These are phyloP conservation scores for Potentilla sterilis DNA, from an alignment of 306 rosid genomes.

Conservation along the genomic window DNA sequence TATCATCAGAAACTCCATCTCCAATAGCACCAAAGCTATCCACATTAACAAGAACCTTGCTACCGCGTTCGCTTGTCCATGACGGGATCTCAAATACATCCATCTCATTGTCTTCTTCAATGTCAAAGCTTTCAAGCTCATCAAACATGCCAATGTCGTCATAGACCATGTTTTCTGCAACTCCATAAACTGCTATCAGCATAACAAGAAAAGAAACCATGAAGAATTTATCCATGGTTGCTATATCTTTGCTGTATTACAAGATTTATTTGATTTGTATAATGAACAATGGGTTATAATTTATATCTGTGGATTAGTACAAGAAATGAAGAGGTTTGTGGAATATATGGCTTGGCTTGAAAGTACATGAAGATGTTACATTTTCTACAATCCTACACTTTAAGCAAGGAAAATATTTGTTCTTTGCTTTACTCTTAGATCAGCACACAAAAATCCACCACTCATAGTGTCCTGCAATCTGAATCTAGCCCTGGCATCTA, in stretches of 20 bases:
- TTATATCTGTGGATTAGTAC: slow-evolving; percentile 62
- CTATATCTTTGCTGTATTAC: slow-evolving; percentile 30
- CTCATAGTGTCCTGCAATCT: slow-evolving; percentile 28
- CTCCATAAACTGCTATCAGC: slow-evolving; percentile 58
- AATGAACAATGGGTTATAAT: slow-evolving; percentile 63
- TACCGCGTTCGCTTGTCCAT: slow-evolving; percentile 80
- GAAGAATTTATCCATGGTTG: slow-evolving; percentile 61
- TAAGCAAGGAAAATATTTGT: slow-evolving; percentile 73
- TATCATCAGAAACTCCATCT: slow-evolving; percentile 80
- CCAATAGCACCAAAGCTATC: slow-evolving; percentile 92
- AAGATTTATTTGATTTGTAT: slow-evolving; percentile 58
- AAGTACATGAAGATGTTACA: slow-evolving; percentile 84
- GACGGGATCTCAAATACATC: slow-evolving; percentile 53
- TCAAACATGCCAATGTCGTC: slow-evolving; percentile 47
- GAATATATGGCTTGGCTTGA: slow-evolving; percentile 92
- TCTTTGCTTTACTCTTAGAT: slow-evolving; percentile 95
- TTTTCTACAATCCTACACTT: slow-evolving; percentile 83
- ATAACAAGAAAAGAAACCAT: slow-evolving; percentile 44
- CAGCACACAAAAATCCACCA: slow-evolving; percentile 50
- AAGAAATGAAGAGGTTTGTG: slow-evolving; percentile 58
- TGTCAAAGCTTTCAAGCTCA: slow-evolving; percentile 50
- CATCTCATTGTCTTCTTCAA: slow-evolving; percentile 50
- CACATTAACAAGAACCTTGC: slow-evolving; percentile 85
- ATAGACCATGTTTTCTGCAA: slow-evolving; percentile 45
- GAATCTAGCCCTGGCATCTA: slow-evolving; percentile 23